Evolutionary conservation across 2,329 filamentous ascomycete species (phyloP).

Genomic region (Phyllosticta capitalensis): DNA sequence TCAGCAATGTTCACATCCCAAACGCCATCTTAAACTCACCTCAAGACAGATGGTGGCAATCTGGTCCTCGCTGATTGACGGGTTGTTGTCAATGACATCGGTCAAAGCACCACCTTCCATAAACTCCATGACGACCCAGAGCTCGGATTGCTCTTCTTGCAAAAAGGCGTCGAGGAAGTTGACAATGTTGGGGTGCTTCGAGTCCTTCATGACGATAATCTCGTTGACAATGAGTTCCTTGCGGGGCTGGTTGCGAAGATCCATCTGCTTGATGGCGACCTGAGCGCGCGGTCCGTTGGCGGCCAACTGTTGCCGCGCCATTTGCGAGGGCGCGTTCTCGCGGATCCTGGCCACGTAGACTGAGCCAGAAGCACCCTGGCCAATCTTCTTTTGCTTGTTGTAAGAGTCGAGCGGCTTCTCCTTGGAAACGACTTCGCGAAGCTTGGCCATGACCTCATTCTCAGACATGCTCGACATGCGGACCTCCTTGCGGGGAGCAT

Average conservation of each 20-base stretch:
- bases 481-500: conserved; percentile 74
- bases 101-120: conserved; percentile 98
- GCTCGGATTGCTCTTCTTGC: conserved; percentile 83
- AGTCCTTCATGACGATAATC: conserved; percentile 99
- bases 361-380: conserved; percentile 93
- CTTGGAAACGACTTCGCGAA: conserved; percentile 90
- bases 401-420: conserved; percentile 92
- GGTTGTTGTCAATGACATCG: conserved; percentile 97
- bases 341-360: conserved; percentile 97
- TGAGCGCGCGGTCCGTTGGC: conserved; percentile 74
- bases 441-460: conserved; percentile 89
- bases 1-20: too few relatives aligned
- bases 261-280: conserved; percentile 99
- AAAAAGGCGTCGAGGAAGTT: conserved; percentile 97
- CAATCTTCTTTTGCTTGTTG: conserved; percentile 99
- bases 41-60: conserved; percentile 96
- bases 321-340: conserved; percentile 70
- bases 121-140: conserved; percentile 99
- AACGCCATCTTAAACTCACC: too few relatives aligned
- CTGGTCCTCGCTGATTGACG: conserved; percentile 87
- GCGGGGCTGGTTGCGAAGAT: conserved; percentile 88
- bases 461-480: conserved; percentile 99
- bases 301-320: conserved; percentile 68
- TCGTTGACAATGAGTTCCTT: conserved; percentile 99
- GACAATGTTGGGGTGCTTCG: conserved; percentile 95